A percentile compares a stretch with the other conserved stretches of the same genome.
Evolutionary conservation across 2,329 filamentous ascomycete species (phyloP).

Genomic region (Plectosphaerella sp.): DNA sequence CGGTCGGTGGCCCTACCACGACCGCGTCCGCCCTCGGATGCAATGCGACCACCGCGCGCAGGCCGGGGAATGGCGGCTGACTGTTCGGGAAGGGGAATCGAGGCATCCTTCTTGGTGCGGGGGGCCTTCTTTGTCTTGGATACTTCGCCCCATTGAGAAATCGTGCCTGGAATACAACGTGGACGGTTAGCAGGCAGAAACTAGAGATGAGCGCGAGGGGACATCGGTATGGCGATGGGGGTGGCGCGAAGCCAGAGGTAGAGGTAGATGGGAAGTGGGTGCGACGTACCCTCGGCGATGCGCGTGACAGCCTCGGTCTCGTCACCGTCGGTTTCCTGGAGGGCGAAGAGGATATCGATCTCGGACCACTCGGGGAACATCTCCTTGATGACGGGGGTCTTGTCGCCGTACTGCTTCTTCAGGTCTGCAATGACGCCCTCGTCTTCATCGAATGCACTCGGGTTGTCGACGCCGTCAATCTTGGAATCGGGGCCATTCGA

Average conservation of each 20-base stretch:
- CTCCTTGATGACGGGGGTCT: slow-evolving; percentile 80
- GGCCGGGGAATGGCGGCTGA: slow-evolving; percentile 39
- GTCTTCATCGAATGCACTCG: slow-evolving; percentile 62
- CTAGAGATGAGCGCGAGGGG: not conserved
- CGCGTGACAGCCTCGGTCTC: slow-evolving; percentile 69
- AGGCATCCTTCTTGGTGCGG: slow-evolving; percentile 68
- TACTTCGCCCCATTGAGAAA: slow-evolving; percentile 82
- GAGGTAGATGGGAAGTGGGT: not conserved
- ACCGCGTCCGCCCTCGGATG: slow-evolving; percentile 58
- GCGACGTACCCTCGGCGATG: slow-evolving; percentile 70
- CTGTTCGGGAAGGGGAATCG: slow-evolving; percentile 43
- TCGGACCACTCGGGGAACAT: slow-evolving; percentile 96
- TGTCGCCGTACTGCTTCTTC: slow-evolving; percentile 80
- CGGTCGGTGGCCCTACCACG: slow-evolving; percentile 60
- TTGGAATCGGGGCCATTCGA: slow-evolving; percentile 61
- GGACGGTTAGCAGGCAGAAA: slow-evolving; percentile 18
- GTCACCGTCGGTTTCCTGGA: slow-evolving; percentile 84
- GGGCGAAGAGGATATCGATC: slow-evolving; percentile 86
- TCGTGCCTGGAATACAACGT: slow-evolving; percentile 51
- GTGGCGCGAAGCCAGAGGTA: slow-evolving; percentile 1
- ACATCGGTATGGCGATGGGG: not conserved
- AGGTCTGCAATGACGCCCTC: slow-evolving; percentile 88
- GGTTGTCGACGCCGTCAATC: slow-evolving; percentile 49
- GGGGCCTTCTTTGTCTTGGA: slow-evolving; percentile 75
- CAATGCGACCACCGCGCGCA: slow-evolving; percentile 57